Conservation (phyloP, 257 asterid genomes). For the Fraxinus excelsior region DNA sequence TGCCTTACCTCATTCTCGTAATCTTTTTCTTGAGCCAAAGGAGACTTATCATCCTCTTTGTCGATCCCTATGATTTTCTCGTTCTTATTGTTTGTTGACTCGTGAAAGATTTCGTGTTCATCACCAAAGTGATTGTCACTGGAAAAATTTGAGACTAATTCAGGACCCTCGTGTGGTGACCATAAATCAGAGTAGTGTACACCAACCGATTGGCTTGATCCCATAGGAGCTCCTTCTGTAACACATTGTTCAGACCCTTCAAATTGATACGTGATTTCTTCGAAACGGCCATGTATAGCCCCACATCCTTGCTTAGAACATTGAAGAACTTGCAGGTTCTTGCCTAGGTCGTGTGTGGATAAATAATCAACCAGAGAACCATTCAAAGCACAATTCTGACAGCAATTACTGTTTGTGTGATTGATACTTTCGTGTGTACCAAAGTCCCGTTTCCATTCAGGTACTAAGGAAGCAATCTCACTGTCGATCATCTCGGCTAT, state of each 20-base stretch:
- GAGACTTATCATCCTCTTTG: neutral
- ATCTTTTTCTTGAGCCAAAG: constrained; percentile 28
- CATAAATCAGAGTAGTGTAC: constrained; percentile 34
- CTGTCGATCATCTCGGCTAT: constrained; percentile 59
- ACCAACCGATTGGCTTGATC: constrained; percentile 31
- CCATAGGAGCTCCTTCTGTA: constrained; percentile 21
- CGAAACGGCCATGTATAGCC: constrained; percentile 56
- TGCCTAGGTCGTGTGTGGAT: constrained; percentile 21
- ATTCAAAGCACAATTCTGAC: constrained; percentile 42
- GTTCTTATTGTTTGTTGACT: constrained; percentile 13
- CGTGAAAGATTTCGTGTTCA: constrained; percentile 29
- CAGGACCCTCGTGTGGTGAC: constrained; percentile 3
- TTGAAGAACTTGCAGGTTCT: constrained; percentile 30
- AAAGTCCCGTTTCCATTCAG: constrained; percentile 49
- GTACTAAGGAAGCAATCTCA: constrained; percentile 51
- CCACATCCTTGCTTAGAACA: constrained; percentile 48
- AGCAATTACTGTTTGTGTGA: constrained; percentile 30
- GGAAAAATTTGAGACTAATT: neutral
- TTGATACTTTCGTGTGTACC: constrained; percentile 41
- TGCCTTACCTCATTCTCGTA: constrained; percentile 40
- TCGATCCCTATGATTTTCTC: neutral
- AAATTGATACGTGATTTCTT: constrained; percentile 44
- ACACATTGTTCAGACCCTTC: constrained; percentile 32
- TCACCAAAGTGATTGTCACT: neutral
- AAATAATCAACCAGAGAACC: constrained; percentile 41